Conservation (phyloP, 2,329 filamentous ascomycete genomes). For the Pseudogymnoascus sp. region DNA sequence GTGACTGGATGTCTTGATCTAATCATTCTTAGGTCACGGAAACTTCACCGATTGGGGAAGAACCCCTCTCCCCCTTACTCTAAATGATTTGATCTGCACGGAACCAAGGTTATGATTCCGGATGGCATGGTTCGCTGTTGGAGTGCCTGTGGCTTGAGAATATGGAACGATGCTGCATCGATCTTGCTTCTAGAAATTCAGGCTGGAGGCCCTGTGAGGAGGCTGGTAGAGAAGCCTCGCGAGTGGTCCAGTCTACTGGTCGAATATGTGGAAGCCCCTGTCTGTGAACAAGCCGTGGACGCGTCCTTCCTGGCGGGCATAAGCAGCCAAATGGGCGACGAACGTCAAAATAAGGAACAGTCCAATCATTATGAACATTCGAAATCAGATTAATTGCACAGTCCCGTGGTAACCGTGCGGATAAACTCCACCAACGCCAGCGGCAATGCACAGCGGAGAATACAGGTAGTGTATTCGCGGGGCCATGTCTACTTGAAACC, state of each 20-base stretch:
- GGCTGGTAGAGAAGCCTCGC: not conserved
- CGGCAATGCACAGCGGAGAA: slow-evolving; percentile 1
- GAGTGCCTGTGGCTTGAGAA: not conserved
- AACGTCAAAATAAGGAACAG: slow-evolving; percentile 5
- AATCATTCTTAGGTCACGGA: not conserved
- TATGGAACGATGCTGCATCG: not conserved
- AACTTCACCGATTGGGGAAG: not conserved
- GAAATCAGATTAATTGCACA: not conserved
- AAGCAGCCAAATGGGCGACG: not conserved
- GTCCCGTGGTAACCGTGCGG: not conserved
- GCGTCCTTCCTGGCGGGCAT: not conserved
- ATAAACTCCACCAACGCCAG: not conserved
- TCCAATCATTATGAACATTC: not conserved
- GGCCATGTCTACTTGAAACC: not conserved
- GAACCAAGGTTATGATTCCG: not conserved
- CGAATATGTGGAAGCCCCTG: no score
- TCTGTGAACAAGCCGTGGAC: not conserved
- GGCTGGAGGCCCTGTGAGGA: not conserved
- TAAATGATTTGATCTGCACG: not conserved
- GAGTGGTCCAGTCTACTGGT: not conserved
- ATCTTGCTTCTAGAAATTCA: not conserved
- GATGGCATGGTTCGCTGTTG: not conserved
- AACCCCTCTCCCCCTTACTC: not conserved
- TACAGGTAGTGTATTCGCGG: not conserved
- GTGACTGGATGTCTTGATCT: not conserved